These are phyloP conservation scores for Colletotrichum shisoi DNA, from an alignment of 2,329 filamentous ascomycete genomes.

Conservation along the genomic window DNA sequence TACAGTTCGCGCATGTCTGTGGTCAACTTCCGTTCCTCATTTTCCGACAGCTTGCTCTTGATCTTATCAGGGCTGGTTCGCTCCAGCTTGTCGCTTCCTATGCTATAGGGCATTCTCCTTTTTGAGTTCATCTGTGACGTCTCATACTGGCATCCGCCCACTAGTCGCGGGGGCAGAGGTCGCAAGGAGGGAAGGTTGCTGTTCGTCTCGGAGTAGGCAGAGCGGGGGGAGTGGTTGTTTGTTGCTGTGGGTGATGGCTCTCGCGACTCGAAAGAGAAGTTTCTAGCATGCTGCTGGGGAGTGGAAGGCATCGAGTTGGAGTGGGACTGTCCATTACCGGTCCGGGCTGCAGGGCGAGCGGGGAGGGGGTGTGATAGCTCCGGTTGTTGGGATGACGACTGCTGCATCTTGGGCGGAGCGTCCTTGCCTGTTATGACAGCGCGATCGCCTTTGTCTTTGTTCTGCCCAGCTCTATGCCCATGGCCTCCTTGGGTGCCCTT, in stretches of 20 bases:
- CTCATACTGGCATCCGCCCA: conserved; percentile 82
- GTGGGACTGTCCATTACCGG: conserved; percentile 54
- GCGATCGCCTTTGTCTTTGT: conserved; percentile 67
- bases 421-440: conserved; percentile 69
- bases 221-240: conserved; percentile 84
- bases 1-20: conserved; percentile 88
- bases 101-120: conserved; percentile 88
- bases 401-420: conserved; percentile 58
- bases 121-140: conserved; percentile 82
- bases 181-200: conserved; percentile 73
- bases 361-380: conserved; percentile 44
- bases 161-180: conserved; percentile 64
- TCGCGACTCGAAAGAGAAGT: conserved; percentile 80
- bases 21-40: conserved; percentile 78
- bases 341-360: conserved; percentile 42
- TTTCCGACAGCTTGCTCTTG: conserved; percentile 72
- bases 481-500: conserved; percentile 64
- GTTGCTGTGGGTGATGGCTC: conserved; percentile 80
- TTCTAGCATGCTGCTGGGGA: conserved; percentile 85
- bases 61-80: conserved; percentile 75
- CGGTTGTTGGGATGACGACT: conserved; percentile 50
- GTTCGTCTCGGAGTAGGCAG: conserved; percentile 88
- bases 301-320: conserved; percentile 94
- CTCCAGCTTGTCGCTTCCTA: conserved; percentile 81
- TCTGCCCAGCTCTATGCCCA: conserved; percentile 69